Evolutionary conservation across 352 stramenopile genomes (phyloP).

Genomic region (Hyaloperonospora brassicae): DNA sequence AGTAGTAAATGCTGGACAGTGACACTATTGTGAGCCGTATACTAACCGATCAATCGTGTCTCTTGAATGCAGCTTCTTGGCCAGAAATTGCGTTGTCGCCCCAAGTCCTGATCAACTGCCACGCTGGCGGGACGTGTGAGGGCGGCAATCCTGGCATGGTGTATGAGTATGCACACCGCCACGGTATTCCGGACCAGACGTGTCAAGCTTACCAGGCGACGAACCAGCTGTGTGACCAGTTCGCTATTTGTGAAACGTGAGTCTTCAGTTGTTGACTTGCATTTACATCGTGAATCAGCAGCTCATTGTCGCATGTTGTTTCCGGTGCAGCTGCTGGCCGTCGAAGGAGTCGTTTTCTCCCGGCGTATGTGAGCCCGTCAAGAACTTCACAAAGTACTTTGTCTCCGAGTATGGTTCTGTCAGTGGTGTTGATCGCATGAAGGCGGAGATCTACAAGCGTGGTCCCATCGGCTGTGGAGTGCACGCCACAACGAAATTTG

Average conservation of each 20-base stretch:
- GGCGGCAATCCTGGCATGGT: slow-evolving; percentile 74
- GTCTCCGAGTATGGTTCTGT: slow-evolving; percentile 87
- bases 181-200: slow-evolving; percentile 89
- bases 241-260: slow-evolving; percentile 78
- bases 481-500: slow-evolving; percentile 81
- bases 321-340: slow-evolving; percentile 56
- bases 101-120: slow-evolving; percentile 83
- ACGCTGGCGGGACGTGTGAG: slow-evolving; percentile 68
- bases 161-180: slow-evolving; percentile 80
- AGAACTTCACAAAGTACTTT: slow-evolving; percentile 85
- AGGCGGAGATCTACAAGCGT: slow-evolving; percentile 88
- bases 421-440: slow-evolving; percentile 81
- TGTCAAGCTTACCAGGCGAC: slow-evolving; percentile 89
- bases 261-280: slow-evolving; percentile 6
- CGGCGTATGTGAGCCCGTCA: slow-evolving; percentile 74
- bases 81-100: slow-evolving; percentile 73
- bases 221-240: slow-evolving; percentile 67
- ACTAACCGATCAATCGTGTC: not conserved
- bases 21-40: slow-evolving; percentile 1
- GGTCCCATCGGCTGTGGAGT: slow-evolving; percentile 86
- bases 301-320: not conserved
- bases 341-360: slow-evolving; percentile 84
- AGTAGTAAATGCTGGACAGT: not conserved
- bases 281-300: not conserved
- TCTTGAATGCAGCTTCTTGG: slow-evolving; percentile 43